phyloP scores from a whole-genome alignment of 148 eudicot genomes.

The Polygonum aviculare region DNA sequence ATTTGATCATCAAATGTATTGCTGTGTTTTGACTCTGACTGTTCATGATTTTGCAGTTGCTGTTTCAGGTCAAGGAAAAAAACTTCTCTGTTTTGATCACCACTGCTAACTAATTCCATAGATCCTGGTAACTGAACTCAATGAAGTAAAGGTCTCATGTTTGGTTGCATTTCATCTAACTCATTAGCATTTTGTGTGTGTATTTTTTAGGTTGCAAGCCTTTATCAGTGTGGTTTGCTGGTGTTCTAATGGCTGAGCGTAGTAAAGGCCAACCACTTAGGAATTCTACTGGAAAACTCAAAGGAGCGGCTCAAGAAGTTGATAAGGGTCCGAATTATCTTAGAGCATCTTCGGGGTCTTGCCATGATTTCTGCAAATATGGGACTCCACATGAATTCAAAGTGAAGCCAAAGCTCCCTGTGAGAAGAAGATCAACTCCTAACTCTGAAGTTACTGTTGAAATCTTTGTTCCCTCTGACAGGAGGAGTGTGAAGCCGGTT shows the following conservation, averaged over 20 bases:
- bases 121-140: neutral
- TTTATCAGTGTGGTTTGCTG: neutral
- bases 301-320: conserved; percentile 17
- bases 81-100: neutral
- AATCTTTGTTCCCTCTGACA: conserved; percentile 26
- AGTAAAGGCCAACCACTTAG: neutral
- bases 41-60: neutral
- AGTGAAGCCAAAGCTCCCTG: conserved; percentile 28
- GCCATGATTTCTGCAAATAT: conserved; percentile 78
- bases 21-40: neutral
- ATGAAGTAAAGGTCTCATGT: neutral
- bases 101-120: neutral
- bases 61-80: neutral
- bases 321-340: conserved; percentile 49
- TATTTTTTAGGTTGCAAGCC: neutral
- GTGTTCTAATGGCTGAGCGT: conserved; percentile 4
- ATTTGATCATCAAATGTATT: neutral
- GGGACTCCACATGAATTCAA: conserved; percentile 39
- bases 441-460: conserved; percentile 14
- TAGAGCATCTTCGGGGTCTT: conserved; percentile 79
- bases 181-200: neutral
- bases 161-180: neutral
- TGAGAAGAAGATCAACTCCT: conserved; percentile 27
- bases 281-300: conserved; percentile 23
- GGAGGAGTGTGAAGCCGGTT: conserved; percentile 15